Base-by-base conservation (phyloP, 202 grass and related monocot genomes). In the Setaria viridis region DNA sequence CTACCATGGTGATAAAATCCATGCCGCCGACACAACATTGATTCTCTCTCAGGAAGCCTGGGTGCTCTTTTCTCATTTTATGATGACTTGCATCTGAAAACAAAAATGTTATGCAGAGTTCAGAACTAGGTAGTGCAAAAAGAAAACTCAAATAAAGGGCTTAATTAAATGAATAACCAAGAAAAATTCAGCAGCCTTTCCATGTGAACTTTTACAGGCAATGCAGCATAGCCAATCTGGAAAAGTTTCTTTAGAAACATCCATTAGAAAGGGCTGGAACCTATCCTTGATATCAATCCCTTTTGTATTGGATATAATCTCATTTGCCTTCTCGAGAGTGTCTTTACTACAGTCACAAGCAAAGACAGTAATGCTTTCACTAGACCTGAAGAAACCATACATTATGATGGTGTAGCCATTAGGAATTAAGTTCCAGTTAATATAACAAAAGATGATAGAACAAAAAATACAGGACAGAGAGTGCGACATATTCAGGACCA, bases 341-440 rank as follows among this genome's bases (percentile, higher is more conserved):
- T 98, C 95, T 91, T 98, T 79, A 86, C 95, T 98, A 87, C 91
- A 98, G 62, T 98, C 93, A 90, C 93, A 98, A 78, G 89, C 95
- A 92, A 92, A 95, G 41, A 98, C 86, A 81, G 54, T 74, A 33
- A 82, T 82, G 80, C 59, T 89, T 85, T 87, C 84, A 92, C 73
- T 89, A 70, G 91, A 89, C 82, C 95, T 98, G 88, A 74, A 95
- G 19, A 68, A 89, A 89, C 60, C 65, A 76, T 67, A 57, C 66
- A 83, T 80, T 60, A 80, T 35, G 47, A 33, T 2, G 0, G 19
- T 67, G 67, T 29, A 74, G 70, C 80, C 41, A 77, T 79, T 56
- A 84, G 59, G 17, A 87, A 58, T 72, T 19, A 82, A 68, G 37
- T 33, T 80, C 8, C 70, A 53, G 25, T 25, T 25, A 25, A 25